phyloP scores from a whole-genome alignment of 768 basidiomycete species.

The Lentinula edodes region DNA sequence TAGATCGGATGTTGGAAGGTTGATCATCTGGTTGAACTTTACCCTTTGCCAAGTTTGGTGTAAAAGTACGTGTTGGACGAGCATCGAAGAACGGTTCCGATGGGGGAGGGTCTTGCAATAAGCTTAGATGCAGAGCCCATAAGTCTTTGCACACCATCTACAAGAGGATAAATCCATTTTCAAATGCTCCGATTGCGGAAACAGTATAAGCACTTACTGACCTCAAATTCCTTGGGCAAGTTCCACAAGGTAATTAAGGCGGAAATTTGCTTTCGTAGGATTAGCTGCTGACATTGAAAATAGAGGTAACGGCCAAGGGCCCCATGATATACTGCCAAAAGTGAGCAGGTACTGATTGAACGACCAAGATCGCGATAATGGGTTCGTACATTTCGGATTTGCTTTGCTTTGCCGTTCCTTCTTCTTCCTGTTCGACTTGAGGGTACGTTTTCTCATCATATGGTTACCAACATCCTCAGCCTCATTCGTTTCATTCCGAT shows the following conservation, averaged over 20 bases:
- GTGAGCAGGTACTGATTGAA: not conserved
- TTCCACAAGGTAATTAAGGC: constrained; percentile 58
- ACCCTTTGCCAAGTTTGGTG: constrained; percentile 27
- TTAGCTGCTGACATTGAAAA: constrained; percentile 78
- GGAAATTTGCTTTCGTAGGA: constrained; percentile 72
- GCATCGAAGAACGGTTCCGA: constrained; percentile 40
- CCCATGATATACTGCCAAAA: constrained; percentile 73
- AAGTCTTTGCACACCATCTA: constrained; percentile 73
- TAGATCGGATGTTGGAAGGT: not conserved
- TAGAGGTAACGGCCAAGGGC: constrained; percentile 72
- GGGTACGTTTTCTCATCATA: constrained; percentile 55
- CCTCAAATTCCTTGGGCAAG: constrained; percentile 80
- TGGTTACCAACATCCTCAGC: constrained; percentile 59
- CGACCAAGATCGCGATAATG: constrained; percentile 3
- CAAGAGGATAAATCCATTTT: not conserved
- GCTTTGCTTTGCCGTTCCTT: constrained; percentile 44
- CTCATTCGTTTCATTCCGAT: constrained; percentile 75
- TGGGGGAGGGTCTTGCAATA: constrained; percentile 54
- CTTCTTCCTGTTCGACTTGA: constrained; percentile 54
- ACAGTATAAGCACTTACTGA: constrained; percentile 20
- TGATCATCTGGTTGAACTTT: not conserved
- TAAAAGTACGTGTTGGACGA: not conserved
- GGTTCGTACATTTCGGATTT: constrained; percentile 39
- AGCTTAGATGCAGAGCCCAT: constrained; percentile 72
- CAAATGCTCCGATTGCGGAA: not conserved